Percentiles rank a stretch among this genome's conserved stretches.
These are phyloP conservation scores for Neotropicomus parvogracilis DNA, from an alignment of 1,284 basidiomycete genomes.

Conservation along the genomic window DNA sequence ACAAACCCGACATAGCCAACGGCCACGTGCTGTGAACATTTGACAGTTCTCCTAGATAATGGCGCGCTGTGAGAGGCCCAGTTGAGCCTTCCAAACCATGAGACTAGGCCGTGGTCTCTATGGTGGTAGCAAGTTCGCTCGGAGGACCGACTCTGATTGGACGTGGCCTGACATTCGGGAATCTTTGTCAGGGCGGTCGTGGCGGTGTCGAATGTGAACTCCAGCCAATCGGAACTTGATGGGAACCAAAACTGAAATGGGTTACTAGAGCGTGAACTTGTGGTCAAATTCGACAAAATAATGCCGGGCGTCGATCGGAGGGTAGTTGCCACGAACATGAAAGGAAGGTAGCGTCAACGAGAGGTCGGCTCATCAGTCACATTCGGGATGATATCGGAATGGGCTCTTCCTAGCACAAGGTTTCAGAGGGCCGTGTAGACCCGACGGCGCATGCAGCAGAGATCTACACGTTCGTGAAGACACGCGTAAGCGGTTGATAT, in stretches of 20 bases:
- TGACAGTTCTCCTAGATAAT: neutral
- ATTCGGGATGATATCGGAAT: slow-evolving; percentile 19
- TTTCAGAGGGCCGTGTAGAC: slow-evolving; percentile 2
- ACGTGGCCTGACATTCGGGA: no score
- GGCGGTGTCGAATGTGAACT: neutral
- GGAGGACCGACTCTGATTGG: no score
- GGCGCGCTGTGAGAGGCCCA: neutral
- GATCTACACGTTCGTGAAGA: slow-evolving; percentile 17
- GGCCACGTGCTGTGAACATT: slow-evolving; percentile 7
- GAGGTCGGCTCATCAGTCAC: no score
- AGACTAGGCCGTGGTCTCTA: no score
- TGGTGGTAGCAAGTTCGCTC: no score
- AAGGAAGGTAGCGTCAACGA: no score
- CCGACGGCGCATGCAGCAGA: slow-evolving; percentile 9
- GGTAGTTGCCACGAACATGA: neutral
- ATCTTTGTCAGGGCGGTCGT: neutral
- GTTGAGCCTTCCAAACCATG: neutral
- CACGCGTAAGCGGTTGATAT: neutral
- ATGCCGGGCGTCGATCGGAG: slow-evolving; percentile 5
- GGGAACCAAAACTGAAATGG: no score
- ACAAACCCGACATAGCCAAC: neutral
- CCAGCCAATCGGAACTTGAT: neutral
- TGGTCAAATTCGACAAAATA: neutral
- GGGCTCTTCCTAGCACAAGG: neutral
- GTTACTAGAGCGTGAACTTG: no score